Percentiles rank a stretch among this genome's conserved stretches.
These are phyloP conservation scores for Ganoderma meredithae DNA, from an alignment of 1,284 basidiomycete genomes.

Conservation along the genomic window DNA sequence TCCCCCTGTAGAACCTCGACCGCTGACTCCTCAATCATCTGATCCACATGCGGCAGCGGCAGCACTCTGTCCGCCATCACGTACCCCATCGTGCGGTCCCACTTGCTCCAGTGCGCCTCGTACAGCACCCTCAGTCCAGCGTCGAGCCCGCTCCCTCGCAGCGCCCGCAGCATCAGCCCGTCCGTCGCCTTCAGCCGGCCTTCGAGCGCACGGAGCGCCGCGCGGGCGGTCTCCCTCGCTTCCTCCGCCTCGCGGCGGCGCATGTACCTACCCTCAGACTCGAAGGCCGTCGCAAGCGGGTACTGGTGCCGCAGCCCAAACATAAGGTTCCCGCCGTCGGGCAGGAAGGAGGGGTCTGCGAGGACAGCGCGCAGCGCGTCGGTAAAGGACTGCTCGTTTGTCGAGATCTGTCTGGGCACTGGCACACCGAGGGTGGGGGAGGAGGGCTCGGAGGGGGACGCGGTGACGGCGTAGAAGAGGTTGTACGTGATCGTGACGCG, in stretches of 20 bases:
- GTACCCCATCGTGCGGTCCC: background rate
- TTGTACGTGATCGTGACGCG: slow-evolving; percentile 53
- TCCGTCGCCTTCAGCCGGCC: slow-evolving; percentile 39
- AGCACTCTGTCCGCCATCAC: slow-evolving; percentile 18
- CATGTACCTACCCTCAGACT: background rate
- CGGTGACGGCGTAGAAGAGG: slow-evolving; percentile 37
- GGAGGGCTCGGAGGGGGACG: background rate
- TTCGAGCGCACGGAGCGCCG: slow-evolving; percentile 14
- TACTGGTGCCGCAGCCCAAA: slow-evolving; percentile 49
- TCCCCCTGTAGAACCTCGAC: background rate
- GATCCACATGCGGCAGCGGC: background rate
- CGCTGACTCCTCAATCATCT: slow-evolving; percentile 5
- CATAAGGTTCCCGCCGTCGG: slow-evolving; percentile 45
- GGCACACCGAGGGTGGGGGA: background rate
- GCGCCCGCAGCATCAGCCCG: slow-evolving; percentile 17
- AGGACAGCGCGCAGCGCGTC: slow-evolving; percentile 35
- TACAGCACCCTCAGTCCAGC: slow-evolving; percentile 27
- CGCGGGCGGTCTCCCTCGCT: background rate
- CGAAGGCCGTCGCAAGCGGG: slow-evolving; percentile 16
- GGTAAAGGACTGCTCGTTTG: slow-evolving; percentile 19
- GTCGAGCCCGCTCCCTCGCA: slow-evolving; percentile 20
- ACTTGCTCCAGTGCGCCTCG: background rate
- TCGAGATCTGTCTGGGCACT: background rate
- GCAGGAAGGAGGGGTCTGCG: slow-evolving; percentile 36
- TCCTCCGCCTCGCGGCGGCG: background rate